A percentile compares a stretch with the other conserved stretches of the same genome.
These are phyloP conservation scores for Beauveria rudraprayagi DNA, from an alignment of 2,329 filamentous ascomycete genomes.

Conservation along the genomic window DNA sequence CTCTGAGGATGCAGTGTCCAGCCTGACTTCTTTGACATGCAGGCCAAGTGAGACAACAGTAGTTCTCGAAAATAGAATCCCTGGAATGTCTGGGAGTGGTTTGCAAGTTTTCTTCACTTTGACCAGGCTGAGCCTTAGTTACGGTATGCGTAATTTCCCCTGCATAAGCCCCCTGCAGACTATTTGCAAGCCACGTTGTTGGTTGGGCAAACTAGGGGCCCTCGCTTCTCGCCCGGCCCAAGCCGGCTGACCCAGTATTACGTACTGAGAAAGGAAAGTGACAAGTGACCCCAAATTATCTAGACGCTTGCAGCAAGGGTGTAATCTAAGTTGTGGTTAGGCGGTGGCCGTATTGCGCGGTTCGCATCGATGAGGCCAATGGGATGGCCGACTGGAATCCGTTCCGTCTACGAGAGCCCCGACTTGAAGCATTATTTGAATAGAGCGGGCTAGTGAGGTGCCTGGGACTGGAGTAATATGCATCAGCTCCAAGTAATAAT, in stretches of 20 bases:
- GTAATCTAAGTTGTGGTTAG: not conserved
- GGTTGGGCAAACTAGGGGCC: too few relatives aligned
- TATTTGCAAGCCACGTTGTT: conserved; percentile 10
- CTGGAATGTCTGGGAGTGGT: too few relatives aligned
- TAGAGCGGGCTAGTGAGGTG: not conserved
- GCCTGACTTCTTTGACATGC: not conserved
- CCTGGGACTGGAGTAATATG: not conserved
- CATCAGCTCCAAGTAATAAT: too few relatives aligned
- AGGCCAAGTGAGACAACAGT: not conserved
- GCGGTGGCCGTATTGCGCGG: not conserved
- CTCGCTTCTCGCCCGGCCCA: not conserved
- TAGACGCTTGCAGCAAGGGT: not conserved
- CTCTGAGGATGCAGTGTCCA: not conserved
- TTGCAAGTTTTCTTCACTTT: too few relatives aligned
- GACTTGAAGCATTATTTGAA: not conserved
- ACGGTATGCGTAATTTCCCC: not conserved
- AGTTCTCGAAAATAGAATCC: too few relatives aligned
- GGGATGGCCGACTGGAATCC: not conserved
- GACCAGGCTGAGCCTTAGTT: not conserved
- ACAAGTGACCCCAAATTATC: not conserved
- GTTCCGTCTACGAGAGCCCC: not conserved
- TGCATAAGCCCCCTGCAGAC: conserved; percentile 2
- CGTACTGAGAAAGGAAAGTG: not conserved
- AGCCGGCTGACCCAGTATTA: not conserved
- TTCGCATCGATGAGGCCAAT: not conserved